Evolutionary conservation across 2,329 filamentous ascomycete species (phyloP).

Genomic region (Alternaria viburni): DNA sequence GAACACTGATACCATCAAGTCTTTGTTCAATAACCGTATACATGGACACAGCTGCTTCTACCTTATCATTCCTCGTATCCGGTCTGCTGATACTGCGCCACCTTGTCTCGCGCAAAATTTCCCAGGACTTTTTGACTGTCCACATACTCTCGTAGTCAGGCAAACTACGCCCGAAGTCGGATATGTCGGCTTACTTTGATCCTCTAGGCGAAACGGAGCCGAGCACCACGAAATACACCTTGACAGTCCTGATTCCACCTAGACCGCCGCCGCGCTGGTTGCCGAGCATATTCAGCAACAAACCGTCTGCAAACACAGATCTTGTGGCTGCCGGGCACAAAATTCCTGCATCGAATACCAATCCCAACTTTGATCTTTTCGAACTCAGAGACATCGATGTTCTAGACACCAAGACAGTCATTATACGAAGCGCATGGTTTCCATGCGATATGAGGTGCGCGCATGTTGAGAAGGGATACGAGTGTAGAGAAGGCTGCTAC

Average conservation of each 20-base stretch:
- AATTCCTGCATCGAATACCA: slow-evolving; percentile 16
- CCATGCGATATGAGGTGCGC: slow-evolving; percentile 26
- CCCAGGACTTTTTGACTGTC: accelerated
- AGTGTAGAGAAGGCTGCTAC: slow-evolving; percentile 34
- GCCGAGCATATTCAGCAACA: slow-evolving; percentile 21
- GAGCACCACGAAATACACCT: slow-evolving; percentile 29
- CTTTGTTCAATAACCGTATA: background rate
- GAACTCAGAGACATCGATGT: slow-evolving; percentile 16
- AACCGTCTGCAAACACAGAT: slow-evolving; percentile 5
- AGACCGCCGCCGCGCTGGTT: slow-evolving; percentile 26
- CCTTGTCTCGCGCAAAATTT: background rate
- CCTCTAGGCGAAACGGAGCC: slow-evolving; percentile 27
- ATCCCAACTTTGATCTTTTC: slow-evolving; percentile 21
- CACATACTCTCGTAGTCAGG: background rate
- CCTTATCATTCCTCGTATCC: background rate
- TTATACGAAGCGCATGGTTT: slow-evolving; percentile 20
- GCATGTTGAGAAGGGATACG: slow-evolving; percentile 18
- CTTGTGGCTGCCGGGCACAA: background rate
- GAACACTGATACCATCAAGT: background rate
- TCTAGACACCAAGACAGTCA: slow-evolving; percentile 21
- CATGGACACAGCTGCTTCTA: background rate
- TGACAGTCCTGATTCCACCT: slow-evolving; percentile 24
- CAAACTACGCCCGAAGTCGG: background rate
- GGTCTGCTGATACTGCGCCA: background rate
- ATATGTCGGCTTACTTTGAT: slow-evolving; percentile 21